A percentile compares a stretch with the other conserved stretches of the same genome.
These are phyloP conservation scores for Kwoniella shandongensis DNA, from an alignment of 768 basidiomycete genomes.

Conservation along the genomic window DNA sequence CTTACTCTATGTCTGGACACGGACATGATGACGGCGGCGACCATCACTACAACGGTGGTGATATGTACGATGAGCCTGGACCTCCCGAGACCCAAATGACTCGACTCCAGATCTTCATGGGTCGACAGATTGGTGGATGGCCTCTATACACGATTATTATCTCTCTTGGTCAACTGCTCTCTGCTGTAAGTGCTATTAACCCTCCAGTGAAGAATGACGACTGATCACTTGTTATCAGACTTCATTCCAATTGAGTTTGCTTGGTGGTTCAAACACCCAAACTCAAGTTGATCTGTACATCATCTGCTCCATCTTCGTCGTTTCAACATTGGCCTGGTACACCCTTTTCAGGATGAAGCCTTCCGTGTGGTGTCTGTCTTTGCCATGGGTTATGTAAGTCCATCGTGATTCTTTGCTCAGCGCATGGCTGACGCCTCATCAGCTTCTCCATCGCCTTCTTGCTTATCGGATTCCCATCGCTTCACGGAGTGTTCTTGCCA, in stretches of 20 bases:
- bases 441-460: conserved; percentile 84
- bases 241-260: conserved; percentile 89
- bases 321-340: conserved; percentile 84
- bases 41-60: conserved; percentile 44
- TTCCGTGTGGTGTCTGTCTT: conserved; percentile 78
- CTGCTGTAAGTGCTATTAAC: conserved; percentile 24
- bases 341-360: conserved; percentile 82
- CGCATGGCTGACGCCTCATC: background rate
- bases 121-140: conserved; percentile 78
- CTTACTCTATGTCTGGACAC: conserved; percentile 44
- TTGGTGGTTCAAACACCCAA: conserved; percentile 82
- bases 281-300: conserved; percentile 80
- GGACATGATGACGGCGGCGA: conserved; percentile 39
- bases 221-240: conserved; percentile 33
- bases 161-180: conserved; percentile 70
- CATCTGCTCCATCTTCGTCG: conserved; percentile 83
- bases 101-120: conserved; percentile 76
- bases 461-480: conserved; percentile 81
- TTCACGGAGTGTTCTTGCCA: conserved; percentile 62
- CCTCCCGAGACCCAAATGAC: conserved; percentile 72
- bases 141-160: conserved; percentile 88
- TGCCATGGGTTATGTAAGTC: conserved; percentile 75
- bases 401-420: background rate
- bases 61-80: conserved; percentile 42
- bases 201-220: too few relatives aligned